Conservation (phyloP, 768 basidiomycete genomes). For the Boletus patriciae region DNA sequence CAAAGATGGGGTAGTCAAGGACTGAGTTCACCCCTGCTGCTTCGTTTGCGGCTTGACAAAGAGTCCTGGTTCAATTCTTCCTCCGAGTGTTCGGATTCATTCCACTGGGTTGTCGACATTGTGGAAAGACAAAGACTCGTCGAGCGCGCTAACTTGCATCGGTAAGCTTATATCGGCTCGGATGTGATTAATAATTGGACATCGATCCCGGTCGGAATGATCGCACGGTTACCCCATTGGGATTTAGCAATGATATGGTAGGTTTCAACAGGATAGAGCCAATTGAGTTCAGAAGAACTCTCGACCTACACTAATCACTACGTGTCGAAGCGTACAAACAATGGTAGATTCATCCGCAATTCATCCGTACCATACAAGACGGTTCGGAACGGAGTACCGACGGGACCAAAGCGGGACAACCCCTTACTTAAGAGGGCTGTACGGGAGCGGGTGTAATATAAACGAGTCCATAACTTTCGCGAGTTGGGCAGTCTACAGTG, state of each 20-base stretch:
- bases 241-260: slow-evolving; percentile 5
- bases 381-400: background rate
- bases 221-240: slow-evolving; percentile 18
- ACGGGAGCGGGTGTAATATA: slow-evolving; percentile 76
- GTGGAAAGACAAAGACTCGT: slow-evolving; percentile 2
- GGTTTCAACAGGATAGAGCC: background rate
- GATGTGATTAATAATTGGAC: slow-evolving; percentile 10
- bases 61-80: slow-evolving; percentile 49
- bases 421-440: slow-evolving; percentile 78
- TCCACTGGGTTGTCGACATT: slow-evolving; percentile 44
- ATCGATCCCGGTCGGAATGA: slow-evolving; percentile 9
- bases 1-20: slow-evolving; percentile 3
- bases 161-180: background rate
- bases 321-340: background rate
- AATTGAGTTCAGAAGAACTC: background rate
- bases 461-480: slow-evolving; percentile 84
- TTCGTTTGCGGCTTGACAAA: slow-evolving; percentile 53
- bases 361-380: background rate
- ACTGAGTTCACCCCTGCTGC: slow-evolving; percentile 54
- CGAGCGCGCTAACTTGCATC: background rate
- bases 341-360: background rate
- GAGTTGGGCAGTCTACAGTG: slow-evolving; percentile 78
- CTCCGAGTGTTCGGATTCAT: slow-evolving; percentile 61
- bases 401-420: background rate
- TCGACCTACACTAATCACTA: background rate